A percentile compares a stretch with the other conserved stretches of the same genome.
Conservation (phyloP, 2,329 filamentous ascomycete species). For the Fusarium sp. region DNA sequence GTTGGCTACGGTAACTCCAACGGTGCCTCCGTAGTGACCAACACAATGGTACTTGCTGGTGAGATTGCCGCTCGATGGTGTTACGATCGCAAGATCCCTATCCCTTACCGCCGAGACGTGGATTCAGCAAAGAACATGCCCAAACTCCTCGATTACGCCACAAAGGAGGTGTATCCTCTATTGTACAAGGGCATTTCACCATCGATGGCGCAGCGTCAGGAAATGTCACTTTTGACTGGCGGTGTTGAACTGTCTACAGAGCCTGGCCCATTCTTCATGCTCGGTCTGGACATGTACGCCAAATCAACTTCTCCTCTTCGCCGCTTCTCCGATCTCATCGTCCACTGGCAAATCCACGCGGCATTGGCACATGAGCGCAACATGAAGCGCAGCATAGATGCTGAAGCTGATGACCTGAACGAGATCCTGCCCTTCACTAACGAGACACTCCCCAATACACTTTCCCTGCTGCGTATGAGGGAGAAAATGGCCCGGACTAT, state of each 20-base stretch:
- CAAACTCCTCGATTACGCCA: slow-evolving; percentile 53
- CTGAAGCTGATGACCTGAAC: slow-evolving; percentile 46
- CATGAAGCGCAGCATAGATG: slow-evolving; percentile 42
- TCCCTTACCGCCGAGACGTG: slow-evolving; percentile 67
- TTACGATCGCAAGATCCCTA: slow-evolving; percentile 65
- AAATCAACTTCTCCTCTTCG: slow-evolving; percentile 76
- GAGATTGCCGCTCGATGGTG: slow-evolving; percentile 73
- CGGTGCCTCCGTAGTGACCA: slow-evolving; percentile 52
- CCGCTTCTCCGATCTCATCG: slow-evolving; percentile 70
- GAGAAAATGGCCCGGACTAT: slow-evolving; percentile 63
- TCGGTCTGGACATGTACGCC: slow-evolving; percentile 70
- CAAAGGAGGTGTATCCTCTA: slow-evolving; percentile 51
- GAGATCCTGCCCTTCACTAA: slow-evolving; percentile 61
- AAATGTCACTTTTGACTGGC: slow-evolving; percentile 55
- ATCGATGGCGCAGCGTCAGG: slow-evolving; percentile 48
- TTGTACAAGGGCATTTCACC: slow-evolving; percentile 49
- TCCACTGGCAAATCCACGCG: slow-evolving; percentile 75
- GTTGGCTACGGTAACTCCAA: slow-evolving; percentile 49
- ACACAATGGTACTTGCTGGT: slow-evolving; percentile 70
- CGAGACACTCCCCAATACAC: slow-evolving; percentile 55
- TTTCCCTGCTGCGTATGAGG: slow-evolving; percentile 64
- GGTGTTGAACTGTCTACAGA: slow-evolving; percentile 63
- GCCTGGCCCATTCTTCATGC: slow-evolving; percentile 66
- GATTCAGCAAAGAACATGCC: slow-evolving; percentile 54
- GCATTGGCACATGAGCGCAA: slow-evolving; percentile 62